Conservation (phyloP, 1,139 yeast species). For the Sugiyamaella neomexicana region DNA sequence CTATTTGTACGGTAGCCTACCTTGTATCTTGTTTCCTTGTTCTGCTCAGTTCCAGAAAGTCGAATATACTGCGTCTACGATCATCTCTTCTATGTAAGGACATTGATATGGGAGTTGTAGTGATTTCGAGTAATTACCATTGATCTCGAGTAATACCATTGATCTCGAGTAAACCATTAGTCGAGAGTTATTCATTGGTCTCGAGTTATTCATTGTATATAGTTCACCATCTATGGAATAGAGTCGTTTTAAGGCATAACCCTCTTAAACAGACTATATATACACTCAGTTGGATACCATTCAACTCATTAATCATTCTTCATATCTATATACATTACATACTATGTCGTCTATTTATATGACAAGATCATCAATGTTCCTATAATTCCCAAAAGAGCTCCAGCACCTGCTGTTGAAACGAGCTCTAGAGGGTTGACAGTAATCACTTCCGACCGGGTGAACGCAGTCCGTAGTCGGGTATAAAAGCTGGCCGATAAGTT, state of each 20-base stretch:
- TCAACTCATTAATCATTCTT: too few relatives aligned
- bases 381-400: slow-evolving; percentile 13
- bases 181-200: too few relatives aligned
- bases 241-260: too few relatives aligned
- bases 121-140: too few relatives aligned
- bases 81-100: slow-evolving; percentile 7
- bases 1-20: slow-evolving; percentile 14
- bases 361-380: slow-evolving; percentile 14
- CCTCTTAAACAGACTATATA: too few relatives aligned
- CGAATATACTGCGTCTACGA: slow-evolving; percentile 16
- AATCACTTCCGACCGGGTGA: background rate
- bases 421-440: slow-evolving; percentile 14
- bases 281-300: too few relatives aligned
- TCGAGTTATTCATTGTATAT: too few relatives aligned
- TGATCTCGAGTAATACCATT: too few relatives aligned
- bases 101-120: too few relatives aligned
- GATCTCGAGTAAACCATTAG: too few relatives aligned
- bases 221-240: too few relatives aligned
- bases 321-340: background rate
- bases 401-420: slow-evolving; percentile 9
- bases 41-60: slow-evolving; percentile 20
- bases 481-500: too few relatives aligned
- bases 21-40: slow-evolving; percentile 23
- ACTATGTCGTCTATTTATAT: slow-evolving; percentile 3
- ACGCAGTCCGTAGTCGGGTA: slow-evolving; percentile 9